These are phyloP conservation scores for Cystofilobasidium ferigula DNA, from an alignment of 768 basidiomycete species.

Conservation along the genomic window DNA sequence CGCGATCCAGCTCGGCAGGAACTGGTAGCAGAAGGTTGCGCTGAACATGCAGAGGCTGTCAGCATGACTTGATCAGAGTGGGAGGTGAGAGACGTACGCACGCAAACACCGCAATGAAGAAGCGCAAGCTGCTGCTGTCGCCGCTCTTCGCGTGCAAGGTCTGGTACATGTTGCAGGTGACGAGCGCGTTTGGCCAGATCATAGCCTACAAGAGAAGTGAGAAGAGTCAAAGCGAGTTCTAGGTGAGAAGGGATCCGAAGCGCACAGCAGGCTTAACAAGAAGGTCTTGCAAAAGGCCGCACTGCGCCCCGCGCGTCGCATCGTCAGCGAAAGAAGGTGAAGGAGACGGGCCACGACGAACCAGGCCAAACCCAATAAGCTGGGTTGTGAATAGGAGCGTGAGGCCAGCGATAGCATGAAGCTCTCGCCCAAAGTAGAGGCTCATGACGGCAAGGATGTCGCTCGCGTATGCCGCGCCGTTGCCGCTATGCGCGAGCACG, in stretches of 20 bases:
- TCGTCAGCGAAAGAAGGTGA: too few relatives aligned
- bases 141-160: constrained; percentile 31
- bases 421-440: constrained; percentile 36
- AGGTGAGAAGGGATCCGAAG: too few relatives aligned
- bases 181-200: constrained; percentile 7
- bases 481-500: constrained; percentile 33
- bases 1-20: constrained; percentile 37
- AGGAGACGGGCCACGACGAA: too few relatives aligned
- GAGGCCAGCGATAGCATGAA: constrained; percentile 33
- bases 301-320: too few relatives aligned
- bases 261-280: constrained; percentile 31
- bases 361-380: constrained; percentile 38
- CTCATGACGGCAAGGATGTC: constrained; percentile 39
- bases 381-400: constrained; percentile 38
- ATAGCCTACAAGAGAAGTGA: neutral
- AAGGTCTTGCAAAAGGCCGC: constrained; percentile 38
- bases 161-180: constrained; percentile 31
- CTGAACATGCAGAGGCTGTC: constrained; percentile 28
- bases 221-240: neutral
- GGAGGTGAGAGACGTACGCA: neutral
- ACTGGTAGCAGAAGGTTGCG: constrained; percentile 32
- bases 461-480: constrained; percentile 37
- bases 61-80: neutral
- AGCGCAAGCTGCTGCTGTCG: constrained; percentile 26
- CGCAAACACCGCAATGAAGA: constrained; percentile 29